phyloP scores from a whole-genome alignment of 73 alveolate genomes.

The Breviolum minutum region DNA sequence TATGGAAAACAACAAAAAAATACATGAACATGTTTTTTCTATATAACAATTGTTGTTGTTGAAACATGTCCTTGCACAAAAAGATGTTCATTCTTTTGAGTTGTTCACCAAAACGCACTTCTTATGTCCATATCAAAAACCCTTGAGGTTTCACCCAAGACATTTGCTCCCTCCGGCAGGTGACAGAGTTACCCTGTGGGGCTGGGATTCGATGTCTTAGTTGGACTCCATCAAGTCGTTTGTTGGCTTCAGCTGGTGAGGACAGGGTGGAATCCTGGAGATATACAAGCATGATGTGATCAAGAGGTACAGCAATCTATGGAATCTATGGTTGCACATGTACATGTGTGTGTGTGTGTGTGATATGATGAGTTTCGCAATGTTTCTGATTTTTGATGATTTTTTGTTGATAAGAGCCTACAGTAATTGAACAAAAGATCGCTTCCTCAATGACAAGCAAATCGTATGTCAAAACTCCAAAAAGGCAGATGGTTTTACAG shows the following conservation, averaged over 20 bases:
- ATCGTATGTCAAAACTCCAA: no score
- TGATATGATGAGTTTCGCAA: background rate
- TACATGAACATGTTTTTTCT: no score
- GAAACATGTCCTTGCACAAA: background rate
- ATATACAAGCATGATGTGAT: no score
- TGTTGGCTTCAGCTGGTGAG: constrained; percentile 92
- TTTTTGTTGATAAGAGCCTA: background rate
- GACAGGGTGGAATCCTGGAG: background rate
- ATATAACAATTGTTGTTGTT: background rate
- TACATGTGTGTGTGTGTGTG: background rate
- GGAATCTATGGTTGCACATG: background rate
- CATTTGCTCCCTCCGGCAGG: background rate
- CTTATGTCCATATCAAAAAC: no score
- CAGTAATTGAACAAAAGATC: background rate
- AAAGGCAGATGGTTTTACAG: no score
- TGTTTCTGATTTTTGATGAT: background rate
- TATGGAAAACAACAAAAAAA: no score
- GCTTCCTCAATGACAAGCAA: no score
- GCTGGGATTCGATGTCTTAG: constrained; percentile 79
- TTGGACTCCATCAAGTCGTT: constrained; percentile 34
- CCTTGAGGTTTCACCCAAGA: background rate
- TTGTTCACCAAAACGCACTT: no score
- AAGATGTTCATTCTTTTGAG: no score
- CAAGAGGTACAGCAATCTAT: background rate
- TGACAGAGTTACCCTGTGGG: constrained; percentile 43